Evolutionary conservation across 352 stramenopile species (phyloP).

Genomic region (Phytophthora nicotianae): DNA sequence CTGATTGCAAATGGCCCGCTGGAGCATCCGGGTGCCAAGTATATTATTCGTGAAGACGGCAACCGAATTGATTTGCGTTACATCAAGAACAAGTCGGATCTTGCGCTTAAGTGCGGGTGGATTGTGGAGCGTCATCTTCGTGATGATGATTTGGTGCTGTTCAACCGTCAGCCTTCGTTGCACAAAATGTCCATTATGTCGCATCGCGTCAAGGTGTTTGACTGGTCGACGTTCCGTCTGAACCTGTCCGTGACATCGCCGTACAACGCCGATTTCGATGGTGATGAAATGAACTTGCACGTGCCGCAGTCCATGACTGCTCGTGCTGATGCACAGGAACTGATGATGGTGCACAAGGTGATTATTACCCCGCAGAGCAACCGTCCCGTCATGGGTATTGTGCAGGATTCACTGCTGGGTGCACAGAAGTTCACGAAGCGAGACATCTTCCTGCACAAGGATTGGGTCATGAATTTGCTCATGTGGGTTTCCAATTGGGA

Average conservation of each 20-base stretch:
- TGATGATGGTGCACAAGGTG: conserved; percentile 99
- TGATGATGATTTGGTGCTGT: conserved; percentile 99
- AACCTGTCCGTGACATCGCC: conserved; percentile 98
- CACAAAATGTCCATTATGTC: conserved; percentile 99
- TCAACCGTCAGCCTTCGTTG: conserved; percentile 99
- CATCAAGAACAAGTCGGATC: conserved; percentile 96
- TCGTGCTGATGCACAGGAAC: conserved; percentile 96
- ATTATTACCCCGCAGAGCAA: conserved; percentile 99
- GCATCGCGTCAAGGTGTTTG: conserved; percentile 98
- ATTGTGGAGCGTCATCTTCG: conserved; percentile 98
- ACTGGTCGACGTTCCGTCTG: conserved; percentile 99
- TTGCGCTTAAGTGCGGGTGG: conserved; percentile 96
- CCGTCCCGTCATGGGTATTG: conserved; percentile 99
- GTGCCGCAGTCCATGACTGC: conserved; percentile 97
- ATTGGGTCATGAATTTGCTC: conserved; percentile 98
- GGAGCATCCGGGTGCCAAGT: conserved; percentile 97
- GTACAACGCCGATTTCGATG: conserved; percentile 99
- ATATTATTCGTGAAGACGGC: conserved; percentile 98
- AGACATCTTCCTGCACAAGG: conserved; percentile 97
- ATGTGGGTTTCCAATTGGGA: conserved; percentile 99
- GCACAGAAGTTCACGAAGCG: conserved; percentile 98
- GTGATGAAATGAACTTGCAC: conserved; percentile 99
- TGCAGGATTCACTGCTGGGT: conserved; percentile 96
- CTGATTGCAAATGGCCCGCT: conserved; percentile 97
- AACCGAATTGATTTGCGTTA: conserved; percentile 98